phyloP scores from a whole-genome alignment of 2,329 filamentous ascomycete species.

The Parascedosporium putredinis region DNA sequence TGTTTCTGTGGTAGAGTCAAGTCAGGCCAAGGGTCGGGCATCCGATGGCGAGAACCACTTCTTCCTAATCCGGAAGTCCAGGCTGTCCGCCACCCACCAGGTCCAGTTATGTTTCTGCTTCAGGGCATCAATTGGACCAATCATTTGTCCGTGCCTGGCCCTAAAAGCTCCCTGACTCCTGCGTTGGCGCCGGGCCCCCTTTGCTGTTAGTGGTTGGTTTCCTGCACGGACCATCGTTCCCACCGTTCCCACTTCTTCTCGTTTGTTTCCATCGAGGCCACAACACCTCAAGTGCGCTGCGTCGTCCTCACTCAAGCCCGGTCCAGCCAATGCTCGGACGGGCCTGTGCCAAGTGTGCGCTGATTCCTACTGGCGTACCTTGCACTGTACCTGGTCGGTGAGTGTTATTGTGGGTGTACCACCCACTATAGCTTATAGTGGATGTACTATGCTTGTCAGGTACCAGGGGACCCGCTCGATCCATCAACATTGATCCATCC shows the following conservation, averaged over 20 bases:
- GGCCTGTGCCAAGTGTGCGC: neutral
- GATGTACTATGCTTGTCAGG: neutral
- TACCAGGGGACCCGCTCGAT: neutral
- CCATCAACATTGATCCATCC: neutral
- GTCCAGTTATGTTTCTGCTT: neutral
- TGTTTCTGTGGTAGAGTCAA: too few species aligned
- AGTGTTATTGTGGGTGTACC: neutral
- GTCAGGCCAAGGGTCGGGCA: neutral
- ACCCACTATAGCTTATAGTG: neutral
- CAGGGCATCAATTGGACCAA: neutral
- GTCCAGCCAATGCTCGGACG: too few species aligned
- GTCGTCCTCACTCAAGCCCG: too few species aligned
- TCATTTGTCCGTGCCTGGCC: neutral
- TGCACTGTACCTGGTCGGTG: neutral
- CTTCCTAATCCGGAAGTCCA: neutral
- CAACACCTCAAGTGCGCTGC: too few species aligned
- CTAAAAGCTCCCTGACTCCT: neutral
- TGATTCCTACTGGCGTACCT: neutral
- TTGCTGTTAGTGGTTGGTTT: neutral
- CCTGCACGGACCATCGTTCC: neutral
- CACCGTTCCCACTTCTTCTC: too few species aligned
- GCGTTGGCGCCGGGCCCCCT: neutral
- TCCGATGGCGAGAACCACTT: neutral
- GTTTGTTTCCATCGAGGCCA: too few species aligned
- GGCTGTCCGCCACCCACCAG: neutral